Evolutionary conservation across 2,329 filamentous ascomycete species (phyloP).

Genomic region (Fusarium sp.): DNA sequence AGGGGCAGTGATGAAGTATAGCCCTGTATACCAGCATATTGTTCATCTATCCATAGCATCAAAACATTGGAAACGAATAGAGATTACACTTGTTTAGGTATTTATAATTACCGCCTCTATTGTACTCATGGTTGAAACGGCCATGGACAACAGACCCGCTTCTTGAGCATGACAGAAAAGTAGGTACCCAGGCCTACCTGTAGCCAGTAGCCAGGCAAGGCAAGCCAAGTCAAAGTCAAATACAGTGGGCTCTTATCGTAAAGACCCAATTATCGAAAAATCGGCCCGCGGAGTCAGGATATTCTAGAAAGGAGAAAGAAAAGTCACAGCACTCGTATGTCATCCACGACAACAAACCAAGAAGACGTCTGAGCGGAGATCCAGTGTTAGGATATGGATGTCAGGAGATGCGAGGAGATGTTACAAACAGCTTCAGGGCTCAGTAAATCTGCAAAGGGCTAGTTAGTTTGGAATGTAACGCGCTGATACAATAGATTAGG

Average conservation of each 20-base stretch:
- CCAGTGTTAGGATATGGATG: neutral
- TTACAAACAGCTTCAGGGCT: neutral
- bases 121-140: neutral
- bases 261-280: conserved; percentile 14
- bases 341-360: neutral
- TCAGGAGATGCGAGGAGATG: neutral
- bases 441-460: neutral
- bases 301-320: conserved; percentile 11
- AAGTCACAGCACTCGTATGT: conserved; percentile 19
- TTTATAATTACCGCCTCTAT: neutral
- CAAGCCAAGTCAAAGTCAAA: neutral
- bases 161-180: neutral
- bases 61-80: neutral
- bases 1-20: neutral
- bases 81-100: neutral
- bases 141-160: neutral
- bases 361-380: neutral
- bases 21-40: neutral
- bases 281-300: conserved; percentile 26
- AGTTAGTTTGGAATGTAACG: neutral
- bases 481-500: neutral
- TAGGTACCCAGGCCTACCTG: neutral
- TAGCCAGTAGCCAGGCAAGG: neutral
- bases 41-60: neutral
- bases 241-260: neutral